A percentile compares a stretch with the other conserved stretches of the same genome.
Conservation (phyloP, 2,329 filamentous ascomycete species). For the Botrytis deweyae region DNA sequence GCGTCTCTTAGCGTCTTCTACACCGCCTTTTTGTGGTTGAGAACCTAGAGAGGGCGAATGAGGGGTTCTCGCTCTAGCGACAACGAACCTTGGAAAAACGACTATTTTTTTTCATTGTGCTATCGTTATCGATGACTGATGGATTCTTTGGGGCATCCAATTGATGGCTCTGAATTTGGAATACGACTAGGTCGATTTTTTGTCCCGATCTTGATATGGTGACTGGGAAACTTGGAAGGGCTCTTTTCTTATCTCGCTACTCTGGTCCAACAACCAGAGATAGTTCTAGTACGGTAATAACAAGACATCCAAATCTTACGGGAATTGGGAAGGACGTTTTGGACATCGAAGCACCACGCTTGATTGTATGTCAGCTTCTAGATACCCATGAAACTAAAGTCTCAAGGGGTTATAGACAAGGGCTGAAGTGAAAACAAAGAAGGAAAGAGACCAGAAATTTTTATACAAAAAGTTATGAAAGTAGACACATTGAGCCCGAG, state of each 20-base stretch:
- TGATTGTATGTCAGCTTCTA: constrained; percentile 6
- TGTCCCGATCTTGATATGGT: background rate
- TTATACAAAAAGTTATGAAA: background rate
- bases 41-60: constrained; percentile 10
- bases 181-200: background rate
- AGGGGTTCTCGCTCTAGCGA: constrained; percentile 12
- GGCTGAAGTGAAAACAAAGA: background rate
- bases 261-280: background rate
- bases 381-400: constrained; percentile 5
- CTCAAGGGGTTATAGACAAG: background rate
- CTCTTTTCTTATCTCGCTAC: constrained; percentile 7
- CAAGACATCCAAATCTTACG: background rate
- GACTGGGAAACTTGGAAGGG: background rate
- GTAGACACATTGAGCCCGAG: background rate
- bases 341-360: constrained; percentile 19
- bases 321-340: background rate
- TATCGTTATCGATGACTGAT: constrained; percentile 12
- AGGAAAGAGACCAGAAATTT: background rate
- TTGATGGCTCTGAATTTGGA: background rate
- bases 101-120: background rate
- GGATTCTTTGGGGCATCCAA: background rate
- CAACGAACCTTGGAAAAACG: constrained; percentile 15
- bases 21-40: constrained; percentile 32
- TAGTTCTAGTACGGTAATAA: background rate
- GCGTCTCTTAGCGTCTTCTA: constrained; percentile 30